Evolutionary conservation across 2,329 filamentous ascomycete species (phyloP), one percentile per base, ranked within the genome.

Genomic region (Colletotrichum sp.): DNA sequence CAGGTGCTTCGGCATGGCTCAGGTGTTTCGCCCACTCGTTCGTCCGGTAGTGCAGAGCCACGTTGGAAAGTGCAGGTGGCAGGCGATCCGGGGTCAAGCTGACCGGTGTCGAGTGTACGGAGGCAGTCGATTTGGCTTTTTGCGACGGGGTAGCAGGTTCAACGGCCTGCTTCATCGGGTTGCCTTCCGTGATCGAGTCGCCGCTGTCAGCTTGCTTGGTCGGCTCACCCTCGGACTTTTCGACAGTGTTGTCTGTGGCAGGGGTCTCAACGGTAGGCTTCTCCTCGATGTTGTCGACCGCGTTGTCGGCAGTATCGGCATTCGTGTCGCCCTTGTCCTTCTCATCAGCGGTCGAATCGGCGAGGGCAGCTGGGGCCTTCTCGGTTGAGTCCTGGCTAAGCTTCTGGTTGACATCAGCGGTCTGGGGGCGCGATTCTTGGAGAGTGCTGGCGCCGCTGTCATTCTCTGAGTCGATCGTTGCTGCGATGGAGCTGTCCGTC

Each of bases 21-120:
- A 98, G 88, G 83, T 98, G 95, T 83, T 98, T 98, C 0, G 96
- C 95, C 96, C 96, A 99, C 85, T 99, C 96, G 78, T 98, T 98
- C 3, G 96, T 98, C 73, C 96, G 92, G 82, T 97, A 98, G 0
- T 94, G 94, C 82, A 95, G 87, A 3, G 96, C 94, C 10, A 98
- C 91, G 76, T 92, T 93, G 2, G 96, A 97, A 39, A 96, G 84
- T 15, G 92, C 91, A n/a, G 89, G 86, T 1, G 95, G 94, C 12
- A 98, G 88, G 13, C 88, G 88, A 5, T 92, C 91, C 77, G 89
- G 90, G 7, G 90, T 92, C 74, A 94, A 83, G 63, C 85, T 90
- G 18, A 83, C 84, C 9, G 86, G 83, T 16, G 85, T 84, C 4
- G 90, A 89, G 3, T 84, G 84, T 1, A 79, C 81, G 1, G 87